Conservation (phyloP, 1,139 yeast species). For the Lodderomyces pseudojiufengensis region DNA sequence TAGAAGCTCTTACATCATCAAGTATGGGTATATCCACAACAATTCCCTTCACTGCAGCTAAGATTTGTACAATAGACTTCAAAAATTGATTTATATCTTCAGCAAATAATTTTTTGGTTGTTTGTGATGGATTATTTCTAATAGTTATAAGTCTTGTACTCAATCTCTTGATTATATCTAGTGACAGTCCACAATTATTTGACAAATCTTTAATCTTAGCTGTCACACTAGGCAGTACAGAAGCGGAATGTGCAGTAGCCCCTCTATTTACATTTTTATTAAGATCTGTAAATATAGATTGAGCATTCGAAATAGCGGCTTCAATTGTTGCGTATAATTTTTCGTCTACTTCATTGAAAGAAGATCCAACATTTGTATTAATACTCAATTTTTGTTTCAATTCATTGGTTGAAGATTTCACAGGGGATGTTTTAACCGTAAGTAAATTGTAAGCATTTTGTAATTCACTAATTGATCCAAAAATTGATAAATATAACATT, state of each 20-base stretch:
- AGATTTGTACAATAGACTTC: conserved; percentile 76
- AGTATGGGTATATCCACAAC: conserved; percentile 76
- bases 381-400: conserved; percentile 26
- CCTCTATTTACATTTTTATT: conserved; percentile 73
- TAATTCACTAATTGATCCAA: conserved; percentile 73
- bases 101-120: conserved; percentile 68
- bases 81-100: conserved; percentile 82
- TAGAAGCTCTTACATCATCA: conserved; percentile 74
- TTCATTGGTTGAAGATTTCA: conserved; percentile 16
- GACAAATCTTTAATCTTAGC: conserved; percentile 74
- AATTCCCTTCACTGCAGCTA: conserved; percentile 80
- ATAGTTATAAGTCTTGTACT: conserved; percentile 54
- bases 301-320: conserved; percentile 73
- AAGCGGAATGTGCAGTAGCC: conserved; percentile 37
- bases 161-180: conserved; percentile 73
- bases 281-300: conserved; percentile 72
- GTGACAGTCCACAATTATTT: conserved; percentile 71
- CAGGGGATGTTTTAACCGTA: conserved; percentile 27
- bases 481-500: conserved; percentile 65
- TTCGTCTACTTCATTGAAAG: conserved; percentile 60
- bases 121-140: conserved; percentile 46
- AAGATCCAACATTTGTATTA: conserved; percentile 15
- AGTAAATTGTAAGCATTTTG: conserved; percentile 65
- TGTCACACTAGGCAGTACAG: conserved; percentile 39
- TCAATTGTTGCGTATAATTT: conserved; percentile 72